phyloP scores from a whole-genome alignment of 305 asterid species.

The Solanum hybrid region DNA sequence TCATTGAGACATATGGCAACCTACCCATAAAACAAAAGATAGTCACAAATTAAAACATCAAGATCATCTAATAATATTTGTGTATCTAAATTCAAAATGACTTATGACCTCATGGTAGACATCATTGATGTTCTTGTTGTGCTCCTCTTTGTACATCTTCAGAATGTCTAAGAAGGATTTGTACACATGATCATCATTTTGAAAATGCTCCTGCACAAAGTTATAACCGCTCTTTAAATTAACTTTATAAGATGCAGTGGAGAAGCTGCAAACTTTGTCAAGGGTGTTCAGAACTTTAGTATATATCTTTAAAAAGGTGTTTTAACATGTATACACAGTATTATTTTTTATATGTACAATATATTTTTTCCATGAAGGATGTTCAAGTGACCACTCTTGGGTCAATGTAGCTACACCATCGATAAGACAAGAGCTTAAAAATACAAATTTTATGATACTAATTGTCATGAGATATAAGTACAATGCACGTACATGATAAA shows the following conservation, averaged over 20 bases:
- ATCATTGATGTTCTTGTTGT: conserved; percentile 59
- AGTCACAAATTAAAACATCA: not conserved
- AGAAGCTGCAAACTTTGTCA: not conserved
- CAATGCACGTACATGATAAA: not conserved
- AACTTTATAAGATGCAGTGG: not conserved
- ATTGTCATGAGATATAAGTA: not conserved
- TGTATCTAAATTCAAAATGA: not conserved
- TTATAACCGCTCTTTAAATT: not conserved
- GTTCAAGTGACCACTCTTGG: not conserved
- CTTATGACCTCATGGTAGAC: conserved; percentile 75
- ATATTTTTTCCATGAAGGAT: too few relatives aligned
- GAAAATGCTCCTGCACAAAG: conserved; percentile 62
- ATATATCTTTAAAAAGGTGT: not conserved
- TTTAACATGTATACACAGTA: not conserved
- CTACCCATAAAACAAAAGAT: conserved; percentile 24
- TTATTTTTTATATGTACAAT: not conserved
- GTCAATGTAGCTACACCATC: not conserved
- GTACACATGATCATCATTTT: conserved; percentile 68
- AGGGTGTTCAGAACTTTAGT: not conserved
- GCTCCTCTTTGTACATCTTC: conserved; percentile 84
- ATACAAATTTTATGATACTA: not conserved
- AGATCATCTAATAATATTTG: not conserved
- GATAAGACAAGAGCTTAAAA: not conserved
- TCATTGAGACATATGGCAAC: conserved; percentile 65
- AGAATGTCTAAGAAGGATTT: conserved; percentile 82